Base-by-base conservation (phyloP, 1,284 basidiomycete genomes). In the Moniliophthora roreri region DNA sequence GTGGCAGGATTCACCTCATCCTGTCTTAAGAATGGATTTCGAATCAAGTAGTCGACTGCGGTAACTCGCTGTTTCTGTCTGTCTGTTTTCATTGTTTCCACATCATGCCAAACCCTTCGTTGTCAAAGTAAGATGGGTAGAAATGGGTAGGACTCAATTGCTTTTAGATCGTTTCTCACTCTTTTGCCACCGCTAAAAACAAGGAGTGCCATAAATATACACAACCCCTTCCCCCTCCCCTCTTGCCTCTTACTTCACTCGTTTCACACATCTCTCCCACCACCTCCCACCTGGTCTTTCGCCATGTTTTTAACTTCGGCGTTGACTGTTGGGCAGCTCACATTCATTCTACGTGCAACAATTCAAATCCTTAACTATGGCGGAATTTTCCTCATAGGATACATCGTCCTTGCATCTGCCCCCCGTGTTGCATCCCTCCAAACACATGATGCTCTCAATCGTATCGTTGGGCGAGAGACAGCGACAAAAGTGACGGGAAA, bases 391-490 rank as follows among this genome's bases (percentile, higher is more conserved):
- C 49, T 65, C 21, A 45, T 65, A 23, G 56, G 60, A 9, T 48
- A 54, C 50, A 54, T 64, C 15, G 52, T 65, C 40, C 52, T 63
- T 28, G 58, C 50, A 16, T 58, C 56, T 24, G 52, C 61, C 4
- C 63, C 63, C 8, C 60, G 57, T 7, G 44, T 60, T 24, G 62
- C 59, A 18, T 52, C 54, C 9, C 37, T 60, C 21, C 53, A 56
- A n/a, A 63, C 62, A 2, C 63, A 64, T 36, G 62, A 64, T 38
- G 50, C 60, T 15, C 37, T 63, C 20, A 64, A 60, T 46, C 60
- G 60, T 35, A 51, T 59, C 13, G 55, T 62, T 1, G 61, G 62
- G 5, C 52, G 51, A 20, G 56, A 57, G 1, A 59, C 58, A 1
- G 50, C 45, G 7, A 59, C 55, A 1, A 49, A 53, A 21, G 32